Percentiles rank a stretch among this genome's conserved stretches.
Evolutionary conservation across 2,329 filamentous ascomycete genomes (phyloP).

Genomic region (Cryphonectria nitschkei): DNA sequence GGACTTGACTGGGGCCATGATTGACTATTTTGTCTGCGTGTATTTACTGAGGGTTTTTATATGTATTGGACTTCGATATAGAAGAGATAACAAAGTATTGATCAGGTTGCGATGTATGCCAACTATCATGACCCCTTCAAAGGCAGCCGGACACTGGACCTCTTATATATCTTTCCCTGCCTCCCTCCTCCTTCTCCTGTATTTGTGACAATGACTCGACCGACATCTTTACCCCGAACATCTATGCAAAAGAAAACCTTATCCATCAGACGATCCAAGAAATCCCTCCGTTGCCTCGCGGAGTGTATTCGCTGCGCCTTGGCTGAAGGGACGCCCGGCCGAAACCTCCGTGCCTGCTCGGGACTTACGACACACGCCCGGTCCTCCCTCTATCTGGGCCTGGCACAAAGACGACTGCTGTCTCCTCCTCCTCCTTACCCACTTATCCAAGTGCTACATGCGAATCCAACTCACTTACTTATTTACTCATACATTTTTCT

Average conservation of each 20-base stretch:
- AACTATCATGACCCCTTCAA: background rate
- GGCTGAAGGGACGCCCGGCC: slow-evolving; percentile 11
- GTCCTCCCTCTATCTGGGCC: background rate
- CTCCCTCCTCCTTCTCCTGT: background rate
- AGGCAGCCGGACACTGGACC: background rate
- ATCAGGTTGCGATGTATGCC: background rate
- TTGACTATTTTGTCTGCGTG: background rate
- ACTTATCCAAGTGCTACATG: background rate
- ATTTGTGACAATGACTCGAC: background rate
- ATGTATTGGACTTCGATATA: background rate
- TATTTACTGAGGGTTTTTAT: background rate
- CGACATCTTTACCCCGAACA: background rate
- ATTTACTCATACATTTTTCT: too few relatives aligned
- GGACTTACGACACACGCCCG: slow-evolving; percentile 11
- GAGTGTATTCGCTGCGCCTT: slow-evolving; percentile 1
- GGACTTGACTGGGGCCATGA: slow-evolving; percentile 26
- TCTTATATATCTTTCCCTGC: background rate
- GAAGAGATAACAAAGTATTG: background rate
- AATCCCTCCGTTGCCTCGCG: slow-evolving; percentile 11
- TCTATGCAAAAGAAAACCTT: background rate
- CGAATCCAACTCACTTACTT: background rate
- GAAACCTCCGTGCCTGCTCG: slow-evolving; percentile 25
- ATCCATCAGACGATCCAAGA: background rate
- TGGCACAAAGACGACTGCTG: background rate
- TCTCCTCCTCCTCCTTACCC: background rate